Base-by-base conservation (phyloP, 345 rosid species). In the Gossypium sturtianum region DNA sequence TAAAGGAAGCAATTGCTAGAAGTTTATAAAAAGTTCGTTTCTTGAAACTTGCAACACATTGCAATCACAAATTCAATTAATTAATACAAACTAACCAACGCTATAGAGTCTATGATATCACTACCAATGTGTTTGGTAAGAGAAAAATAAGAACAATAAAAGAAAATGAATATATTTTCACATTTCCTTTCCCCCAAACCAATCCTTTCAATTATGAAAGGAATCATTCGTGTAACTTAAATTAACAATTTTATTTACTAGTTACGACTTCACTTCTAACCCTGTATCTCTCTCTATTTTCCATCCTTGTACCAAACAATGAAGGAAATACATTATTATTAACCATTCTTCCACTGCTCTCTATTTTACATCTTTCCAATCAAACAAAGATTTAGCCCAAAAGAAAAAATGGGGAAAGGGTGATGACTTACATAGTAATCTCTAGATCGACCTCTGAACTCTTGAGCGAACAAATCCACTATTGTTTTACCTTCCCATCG, bases 401-500 rank as follows among this genome's bases (percentile, higher is more conserved):
- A 47, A 9, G 12, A 47, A 11, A 47, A 47, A 47, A 47, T 2
- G 12, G 4, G 17, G 9, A 25, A 48, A 49, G 51, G 43, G 9
- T 11, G 49, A 65, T 19, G 13, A 56, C 66, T 64, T 86, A 91
- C 98, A 82, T 93, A 93, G 80, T 93, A 95, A 12, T 93, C 96
- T 77, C 87, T 87, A 66, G 87, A 86, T 22, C 99, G 82, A 75
- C 98, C 98, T 84, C 83, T 86, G 81, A 95, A 95, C 75, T 93
- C 98, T 10, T 95, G 90, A 0, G 98, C 88, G 57, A 93, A 95
- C 80, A 91, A 90, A 80, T 93, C 97, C 15, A 91, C 97, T 2
- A 95, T 89, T 7, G 92, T 86, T 81, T 95, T 95, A 57, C 97
- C 99, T 2, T 91, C 86, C 97, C 98, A 93, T 9, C 98, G 93